phyloP scores from a whole-genome alignment of 2,329 filamentous ascomycete genomes.

The Trichoderma atroviride region DNA sequence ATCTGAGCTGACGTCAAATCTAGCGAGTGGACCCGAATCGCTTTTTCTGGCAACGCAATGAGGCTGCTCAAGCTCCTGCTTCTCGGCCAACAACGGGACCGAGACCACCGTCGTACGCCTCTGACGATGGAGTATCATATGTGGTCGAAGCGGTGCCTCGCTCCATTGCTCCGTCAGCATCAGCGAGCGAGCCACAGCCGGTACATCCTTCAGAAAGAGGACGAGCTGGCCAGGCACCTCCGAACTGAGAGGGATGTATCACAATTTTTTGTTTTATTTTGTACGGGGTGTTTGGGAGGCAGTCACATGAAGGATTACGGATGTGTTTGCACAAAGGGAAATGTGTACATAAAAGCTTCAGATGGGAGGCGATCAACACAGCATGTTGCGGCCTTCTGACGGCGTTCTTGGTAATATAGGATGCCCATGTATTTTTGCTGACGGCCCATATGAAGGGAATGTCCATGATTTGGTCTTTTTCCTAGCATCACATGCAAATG shows the following conservation, averaged over 20 bases:
- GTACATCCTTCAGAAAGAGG: conserved; percentile 54
- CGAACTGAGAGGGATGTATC: conserved; percentile 18
- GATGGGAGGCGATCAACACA: neutral
- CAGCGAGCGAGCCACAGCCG: conserved; percentile 51
- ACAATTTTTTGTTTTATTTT: neutral
- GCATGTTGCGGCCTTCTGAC: neutral
- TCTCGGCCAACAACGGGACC: conserved; percentile 35
- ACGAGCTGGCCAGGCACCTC: conserved; percentile 27
- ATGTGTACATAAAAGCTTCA: neutral
- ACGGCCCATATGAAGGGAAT: neutral
- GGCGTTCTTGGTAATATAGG: conserved; percentile 21
- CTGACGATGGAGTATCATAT: conserved; percentile 74
- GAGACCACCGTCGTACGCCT: conserved; percentile 75
- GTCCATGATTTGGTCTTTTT: neutral
- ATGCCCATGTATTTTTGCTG: conserved; percentile 6
- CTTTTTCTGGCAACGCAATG: conserved; percentile 77
- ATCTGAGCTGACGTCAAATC: conserved; percentile 18
- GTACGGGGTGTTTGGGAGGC: neutral
- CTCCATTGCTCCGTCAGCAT: conserved; percentile 61
- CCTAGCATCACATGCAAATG: neutral
- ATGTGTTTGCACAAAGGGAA: neutral
- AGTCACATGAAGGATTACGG: neutral
- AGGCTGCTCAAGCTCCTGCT: conserved; percentile 37
- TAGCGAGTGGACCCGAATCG: conserved; percentile 78
- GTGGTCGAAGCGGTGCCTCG: conserved; percentile 68